These are phyloP conservation scores for Spongiforma sp. DNA, from an alignment of 1,284 basidiomycete species.

Conservation along the genomic window DNA sequence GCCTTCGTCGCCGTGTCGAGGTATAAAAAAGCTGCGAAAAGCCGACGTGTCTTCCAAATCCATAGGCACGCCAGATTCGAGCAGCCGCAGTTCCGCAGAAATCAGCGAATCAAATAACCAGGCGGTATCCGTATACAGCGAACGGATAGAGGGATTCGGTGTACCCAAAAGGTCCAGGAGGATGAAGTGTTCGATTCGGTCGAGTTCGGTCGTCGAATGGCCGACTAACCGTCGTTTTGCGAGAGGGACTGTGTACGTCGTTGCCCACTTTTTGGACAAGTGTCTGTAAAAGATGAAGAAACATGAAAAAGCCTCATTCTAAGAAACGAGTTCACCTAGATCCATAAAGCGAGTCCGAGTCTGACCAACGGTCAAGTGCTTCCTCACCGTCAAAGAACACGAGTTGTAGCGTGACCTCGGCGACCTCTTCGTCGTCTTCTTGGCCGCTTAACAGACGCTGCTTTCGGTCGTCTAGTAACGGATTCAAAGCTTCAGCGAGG, in stretches of 20 bases:
- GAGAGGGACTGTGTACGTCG: constrained; percentile 66
- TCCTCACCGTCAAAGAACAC: constrained; percentile 99
- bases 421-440: constrained; percentile 78
- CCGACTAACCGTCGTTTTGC: constrained; percentile 64
- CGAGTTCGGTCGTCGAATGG: constrained; percentile 64
- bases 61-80: constrained; percentile 60
- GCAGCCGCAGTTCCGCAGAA: constrained; percentile 70
- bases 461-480: constrained; percentile 68
- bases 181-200: constrained; percentile 87
- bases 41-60: constrained; percentile 39
- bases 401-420: constrained; percentile 89
- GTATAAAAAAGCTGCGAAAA: constrained; percentile 69
- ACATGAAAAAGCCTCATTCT: background rate
- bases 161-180: constrained; percentile 91
- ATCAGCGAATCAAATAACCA: constrained; percentile 87
- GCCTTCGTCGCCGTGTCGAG: constrained; percentile 45
- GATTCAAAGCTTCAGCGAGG: constrained; percentile 81
- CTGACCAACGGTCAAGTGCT: constrained; percentile 92
- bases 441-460: constrained; percentile 58
- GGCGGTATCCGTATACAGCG: constrained; percentile 86
- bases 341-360: constrained; percentile 92
- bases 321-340: constrained; percentile 60
- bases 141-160: constrained; percentile 70
- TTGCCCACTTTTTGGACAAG: constrained; percentile 83
- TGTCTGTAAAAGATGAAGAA: constrained; percentile 56